Evolutionary conservation across 306 rosid genomes (phyloP), one percentile per base, ranked within the genome.

Genomic region (Vigna radiata): DNA sequence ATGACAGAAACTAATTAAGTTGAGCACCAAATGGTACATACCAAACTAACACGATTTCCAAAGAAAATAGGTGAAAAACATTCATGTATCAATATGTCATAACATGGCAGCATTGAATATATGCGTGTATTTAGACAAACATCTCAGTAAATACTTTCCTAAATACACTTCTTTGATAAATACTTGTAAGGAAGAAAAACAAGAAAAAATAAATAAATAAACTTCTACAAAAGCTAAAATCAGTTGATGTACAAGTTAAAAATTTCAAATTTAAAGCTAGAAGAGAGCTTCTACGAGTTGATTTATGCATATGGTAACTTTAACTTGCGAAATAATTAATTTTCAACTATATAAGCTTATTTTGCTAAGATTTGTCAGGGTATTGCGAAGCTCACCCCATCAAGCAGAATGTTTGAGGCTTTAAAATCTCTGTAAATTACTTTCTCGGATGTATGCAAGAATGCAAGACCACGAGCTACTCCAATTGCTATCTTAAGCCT

Each of bases 401-500:
- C 99, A 8, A 96, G 94, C 68, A 96, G 82, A 52, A 96, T 96
- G 80, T 92, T 96, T 65, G 99, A 92, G 71, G 98, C 98, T 87
- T 96, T 96, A 80, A 92, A 91, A 68, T 96, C 99, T 83, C 99
- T 80, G 75, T 96, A 96, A 81, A 96, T 91, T 44, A 91, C 94
- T 86, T 91, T 89, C 53, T 96, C 96, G 23, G 98, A 89, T 48
- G 94, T 81, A 81, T 96, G 99, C 86, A 96, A 86, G 82, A 96
- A 96, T 8, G 92, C 86, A 81, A 95, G 81, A 72, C 97, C 99
- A 78, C 88, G 85, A 46, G 98, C 99, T n/a, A 97, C 99, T 54
- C 94, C 98, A 31, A 96, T 96, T 58, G 97, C 92, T 62, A 95
- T 85, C 90, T 95, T 92, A 79, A 95, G 88, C 86, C 99, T 89